Conservation (phyloP, 495 filamentous ascomycete species). For the Schizothecium vesticola region DNA sequence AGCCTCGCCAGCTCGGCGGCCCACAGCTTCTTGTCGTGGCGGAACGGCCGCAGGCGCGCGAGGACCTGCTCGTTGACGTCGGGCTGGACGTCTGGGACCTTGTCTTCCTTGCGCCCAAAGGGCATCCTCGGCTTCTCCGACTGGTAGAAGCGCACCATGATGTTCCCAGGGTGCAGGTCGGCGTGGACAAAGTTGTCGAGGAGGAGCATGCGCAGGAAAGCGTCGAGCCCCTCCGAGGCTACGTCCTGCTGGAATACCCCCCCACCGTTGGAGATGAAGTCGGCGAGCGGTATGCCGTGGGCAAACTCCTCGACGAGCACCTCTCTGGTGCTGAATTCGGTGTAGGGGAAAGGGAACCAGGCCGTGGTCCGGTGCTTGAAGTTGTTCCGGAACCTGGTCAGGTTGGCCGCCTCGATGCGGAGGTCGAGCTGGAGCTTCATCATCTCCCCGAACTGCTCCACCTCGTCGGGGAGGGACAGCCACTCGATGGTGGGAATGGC, state of each 20-base stretch:
- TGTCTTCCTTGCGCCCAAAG: constrained; percentile 28
- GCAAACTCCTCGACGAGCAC: constrained; percentile 96
- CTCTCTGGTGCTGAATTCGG: constrained; percentile 82
- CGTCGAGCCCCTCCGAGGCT: constrained; percentile 90
- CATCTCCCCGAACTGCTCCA: constrained; percentile 92
- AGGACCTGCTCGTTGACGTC: constrained; percentile 89
- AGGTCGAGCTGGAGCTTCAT: constrained; percentile 96
- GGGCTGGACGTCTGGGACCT: constrained; percentile 42
- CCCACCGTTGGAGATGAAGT: constrained; percentile 85
- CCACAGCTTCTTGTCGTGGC: constrained; percentile 61
- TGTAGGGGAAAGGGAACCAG: constrained; percentile 93
- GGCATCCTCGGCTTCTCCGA: constrained; percentile 59
- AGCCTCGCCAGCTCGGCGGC: constrained; percentile 63
- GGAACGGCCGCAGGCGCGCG: constrained; percentile 66
- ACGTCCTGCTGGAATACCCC: constrained; percentile 93
- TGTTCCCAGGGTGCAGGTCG: constrained; percentile 97
- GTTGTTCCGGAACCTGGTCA: constrained; percentile 81
- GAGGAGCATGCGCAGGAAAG: constrained; percentile 96
- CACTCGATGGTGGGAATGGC: constrained; percentile 92
- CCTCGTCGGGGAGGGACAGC: constrained; percentile 94
- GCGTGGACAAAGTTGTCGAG: constrained; percentile 98
- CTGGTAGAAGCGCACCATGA: constrained; percentile 99
- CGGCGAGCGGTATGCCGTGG: constrained; percentile 83
- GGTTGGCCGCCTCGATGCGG: constrained; percentile 88
- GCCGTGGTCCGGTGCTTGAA: constrained; percentile 87